Evolutionary conservation across 2,329 filamentous ascomycete genomes (phyloP).

Genomic region (Fusarium sp.): DNA sequence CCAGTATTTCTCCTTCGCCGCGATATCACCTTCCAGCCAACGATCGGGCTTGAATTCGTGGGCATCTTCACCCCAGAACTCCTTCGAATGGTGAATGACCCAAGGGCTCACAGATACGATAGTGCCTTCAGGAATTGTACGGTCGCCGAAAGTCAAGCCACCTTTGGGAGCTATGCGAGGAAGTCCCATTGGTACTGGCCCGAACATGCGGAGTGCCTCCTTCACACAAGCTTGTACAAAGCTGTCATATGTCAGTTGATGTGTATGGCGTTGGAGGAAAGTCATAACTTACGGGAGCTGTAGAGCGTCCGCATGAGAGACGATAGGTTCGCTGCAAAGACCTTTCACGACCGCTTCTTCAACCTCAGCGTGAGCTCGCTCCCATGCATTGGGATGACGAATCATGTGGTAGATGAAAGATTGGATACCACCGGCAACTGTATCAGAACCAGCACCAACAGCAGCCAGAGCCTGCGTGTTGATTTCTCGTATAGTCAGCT

Average conservation of each 20-base stretch:
- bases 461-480: slow-evolving; percentile 16
- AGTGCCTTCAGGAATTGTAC: slow-evolving; percentile 52
- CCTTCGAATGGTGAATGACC: slow-evolving; percentile 51
- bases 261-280: fast-evolving
- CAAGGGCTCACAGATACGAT: slow-evolving; percentile 38
- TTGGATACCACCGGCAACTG: slow-evolving; percentile 29
- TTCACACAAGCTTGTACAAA: slow-evolving; percentile 57
- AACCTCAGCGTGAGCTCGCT: slow-evolving; percentile 16
- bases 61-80: slow-evolving; percentile 58
- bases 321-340: slow-evolving; percentile 7
- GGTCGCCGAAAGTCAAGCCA: slow-evolving; percentile 50
- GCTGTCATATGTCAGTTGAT: not conserved
- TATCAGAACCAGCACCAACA: slow-evolving; percentile 28
- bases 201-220: slow-evolving; percentile 59
- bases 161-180: slow-evolving; percentile 51
- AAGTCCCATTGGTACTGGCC: slow-evolving; percentile 42
- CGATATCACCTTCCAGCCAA: slow-evolving; percentile 20
- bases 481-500: slow-evolving; percentile 31
- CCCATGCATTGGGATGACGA: slow-evolving; percentile 19
- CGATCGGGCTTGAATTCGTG: slow-evolving; percentile 44
- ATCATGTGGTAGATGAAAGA: slow-evolving; percentile 32
- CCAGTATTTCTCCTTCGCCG: slow-evolving; percentile 20
- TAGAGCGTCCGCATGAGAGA: slow-evolving; percentile 45
- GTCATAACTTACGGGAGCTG: slow-evolving; percentile 47
- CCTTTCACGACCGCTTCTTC: slow-evolving; percentile 15